Conservation (phyloP, 148 eudicot species). For the Fagopyrum esculentum region DNA sequence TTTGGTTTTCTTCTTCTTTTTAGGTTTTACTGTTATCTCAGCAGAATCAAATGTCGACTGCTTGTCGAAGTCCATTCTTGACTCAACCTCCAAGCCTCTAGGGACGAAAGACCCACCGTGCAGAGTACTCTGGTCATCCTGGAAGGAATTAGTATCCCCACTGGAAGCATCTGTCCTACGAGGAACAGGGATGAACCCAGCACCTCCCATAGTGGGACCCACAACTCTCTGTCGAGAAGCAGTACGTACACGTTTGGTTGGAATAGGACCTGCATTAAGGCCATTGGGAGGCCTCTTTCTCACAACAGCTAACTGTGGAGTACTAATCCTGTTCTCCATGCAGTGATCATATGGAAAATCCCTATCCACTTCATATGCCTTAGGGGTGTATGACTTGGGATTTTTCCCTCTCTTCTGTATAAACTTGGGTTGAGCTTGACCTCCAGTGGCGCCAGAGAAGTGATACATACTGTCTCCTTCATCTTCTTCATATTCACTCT, state of each 20-base stretch:
- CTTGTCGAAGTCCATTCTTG: conserved; percentile 57
- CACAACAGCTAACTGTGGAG: conserved; percentile 35
- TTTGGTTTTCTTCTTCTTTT: conserved; percentile 77
- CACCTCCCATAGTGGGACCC: conserved; percentile 52
- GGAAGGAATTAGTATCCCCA: conserved; percentile 86
- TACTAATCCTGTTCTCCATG: conserved; percentile 49
- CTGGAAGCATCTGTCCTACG: conserved; percentile 74
- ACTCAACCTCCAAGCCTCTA: conserved; percentile 72
- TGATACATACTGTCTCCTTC: conserved; percentile 61
- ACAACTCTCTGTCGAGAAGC: conserved; percentile 81
- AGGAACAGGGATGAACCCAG: conserved; percentile 49
- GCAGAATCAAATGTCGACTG: conserved; percentile 53
- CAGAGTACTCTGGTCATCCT: conserved; percentile 71
- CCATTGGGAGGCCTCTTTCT: conserved; percentile 61
- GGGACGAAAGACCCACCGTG: conserved; percentile 52
- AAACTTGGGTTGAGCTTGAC: conserved; percentile 42
- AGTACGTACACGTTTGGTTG: conserved; percentile 83
- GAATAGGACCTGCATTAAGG: conserved; percentile 54
- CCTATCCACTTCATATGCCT: conserved; percentile 47
- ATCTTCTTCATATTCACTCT: conserved; percentile 64
- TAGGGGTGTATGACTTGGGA: conserved; percentile 35
- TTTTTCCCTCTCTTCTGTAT: conserved; percentile 51
- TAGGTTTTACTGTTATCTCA: conserved; percentile 52
- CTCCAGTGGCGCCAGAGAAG: conserved; percentile 41
- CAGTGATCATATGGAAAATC: conserved; percentile 42